Base-by-base conservation (phyloP, 2,329 filamentous ascomycete genomes). In the Xylariales sp. region DNA sequence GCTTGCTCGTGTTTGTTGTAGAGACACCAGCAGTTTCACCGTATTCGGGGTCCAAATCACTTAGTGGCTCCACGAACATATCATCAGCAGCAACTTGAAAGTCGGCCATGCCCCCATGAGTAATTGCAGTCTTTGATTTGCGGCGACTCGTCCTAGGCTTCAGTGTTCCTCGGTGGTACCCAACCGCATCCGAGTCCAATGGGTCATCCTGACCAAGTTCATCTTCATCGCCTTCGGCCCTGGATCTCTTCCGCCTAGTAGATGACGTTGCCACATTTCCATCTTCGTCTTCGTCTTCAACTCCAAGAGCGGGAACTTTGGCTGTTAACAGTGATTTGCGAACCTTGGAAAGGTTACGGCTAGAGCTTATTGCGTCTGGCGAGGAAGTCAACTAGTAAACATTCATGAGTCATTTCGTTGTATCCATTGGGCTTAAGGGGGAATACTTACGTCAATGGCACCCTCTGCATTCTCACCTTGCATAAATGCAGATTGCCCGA, bases 321-420 rank as follows among this genome's bases (percentile, higher is more conserved):
- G 33, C 21, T 19, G 31, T 15, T 31, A 20, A 19, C 15, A 43
- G 37, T 9, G 38, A 31, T 39, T 46, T 47, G 35, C 29, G 29
- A 21, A 15, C 38, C 12, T 39, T 24, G 15, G 43, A 24, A 5
- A 38, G 16, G n/a, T 39, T 36, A 39, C 48, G 36, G 15, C 19
- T 50, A 34, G 47, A 45, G 11, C 45, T 38, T 31, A 55, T 50
- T 4, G 52, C 41, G 44, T 60, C 55, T 18, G 53, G 57, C 11
- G 58, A 61, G 14, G 58, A 61, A 11, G 46, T 48, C 37, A 59
- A 51, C 56, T 60, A 14, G 10, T n/a, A n/a, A 33, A 34, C 5
- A 18, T 7, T 10, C 20, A 5, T 12, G 14, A 29, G 32, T 31
- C 25, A 35, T 55, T 40, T 54, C 45, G 29, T 12, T 22, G 18